Conservation (phyloP, 805 yeast species). For the Sugiyamaella americana region DNA sequence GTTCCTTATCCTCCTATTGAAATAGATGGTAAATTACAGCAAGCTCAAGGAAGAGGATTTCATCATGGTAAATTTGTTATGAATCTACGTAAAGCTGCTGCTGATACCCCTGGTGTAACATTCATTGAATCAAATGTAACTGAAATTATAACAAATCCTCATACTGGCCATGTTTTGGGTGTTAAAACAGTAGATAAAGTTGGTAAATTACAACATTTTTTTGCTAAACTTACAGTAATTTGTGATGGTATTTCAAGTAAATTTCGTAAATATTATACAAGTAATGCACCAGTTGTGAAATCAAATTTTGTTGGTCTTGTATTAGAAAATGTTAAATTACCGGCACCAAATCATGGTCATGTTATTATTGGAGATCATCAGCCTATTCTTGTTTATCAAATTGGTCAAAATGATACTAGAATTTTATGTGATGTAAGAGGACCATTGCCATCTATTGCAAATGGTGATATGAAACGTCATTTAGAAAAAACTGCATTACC, state of each 20-base stretch:
- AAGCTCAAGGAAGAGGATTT: slow-evolving; percentile 67
- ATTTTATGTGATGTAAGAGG: slow-evolving; percentile 83
- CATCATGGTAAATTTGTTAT: slow-evolving; percentile 86
- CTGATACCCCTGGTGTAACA: slow-evolving; percentile 65
- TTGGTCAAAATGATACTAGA: slow-evolving; percentile 74
- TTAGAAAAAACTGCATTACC: slow-evolving; percentile 57
- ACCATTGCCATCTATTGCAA: slow-evolving; percentile 60
- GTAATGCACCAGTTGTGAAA: slow-evolving; percentile 60
- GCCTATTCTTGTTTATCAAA: slow-evolving; percentile 85
- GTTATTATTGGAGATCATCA: slow-evolving; percentile 80
- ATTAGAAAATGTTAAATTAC: slow-evolving; percentile 67
- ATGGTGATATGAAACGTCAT: slow-evolving; percentile 55
- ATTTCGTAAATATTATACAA: slow-evolving; percentile 68
- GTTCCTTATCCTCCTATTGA: slow-evolving; percentile 56
- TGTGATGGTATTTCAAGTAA: slow-evolving; percentile 95
- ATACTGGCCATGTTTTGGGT: slow-evolving; percentile 59
- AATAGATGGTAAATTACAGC: slow-evolving; percentile 3
- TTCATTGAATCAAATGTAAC: slow-evolving; percentile 80
- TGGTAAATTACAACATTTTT: slow-evolving; percentile 39
- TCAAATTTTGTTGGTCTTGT: slow-evolving; percentile 86
- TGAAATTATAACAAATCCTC: slow-evolving; percentile 49
- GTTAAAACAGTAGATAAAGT: slow-evolving; percentile 40
- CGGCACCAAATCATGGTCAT: slow-evolving; percentile 76
- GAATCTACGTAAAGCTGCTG: slow-evolving; percentile 68
- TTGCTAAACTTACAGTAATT: slow-evolving; percentile 61